phyloP scores from a whole-genome alignment of 805 yeast genomes.

The Cyberlindnera bimundalis region DNA sequence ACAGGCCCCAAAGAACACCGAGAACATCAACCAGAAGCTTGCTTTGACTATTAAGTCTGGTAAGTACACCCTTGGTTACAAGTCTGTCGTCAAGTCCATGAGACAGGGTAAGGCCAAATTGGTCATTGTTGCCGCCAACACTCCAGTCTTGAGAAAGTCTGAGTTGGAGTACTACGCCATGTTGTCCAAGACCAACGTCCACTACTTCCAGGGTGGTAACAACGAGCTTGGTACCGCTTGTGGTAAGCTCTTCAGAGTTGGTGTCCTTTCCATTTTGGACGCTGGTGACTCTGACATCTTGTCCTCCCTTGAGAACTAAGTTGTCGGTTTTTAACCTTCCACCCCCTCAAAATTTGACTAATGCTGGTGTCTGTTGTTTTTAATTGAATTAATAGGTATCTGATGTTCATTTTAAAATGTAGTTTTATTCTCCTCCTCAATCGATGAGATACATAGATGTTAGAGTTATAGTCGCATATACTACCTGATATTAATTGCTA shows the following conservation, averaged over 20 bases:
- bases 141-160: conserved; percentile 99
- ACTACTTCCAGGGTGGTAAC: conserved; percentile 99
- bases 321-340: conserved; percentile 4
- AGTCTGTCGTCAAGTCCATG: conserved; percentile 96
- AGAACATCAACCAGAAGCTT: conserved; percentile 96
- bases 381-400: conserved; percentile 5
- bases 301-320: conserved; percentile 41
- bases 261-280: conserved; percentile 92
- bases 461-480: background rate
- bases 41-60: conserved; percentile 98
- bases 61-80: conserved; percentile 99
- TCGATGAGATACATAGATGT: background rate
- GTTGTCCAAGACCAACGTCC: conserved; percentile 93
- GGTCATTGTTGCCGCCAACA: conserved; percentile 97
- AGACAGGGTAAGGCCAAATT: conserved; percentile 99
- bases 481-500: too few species aligned
- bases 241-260: conserved; percentile 99
- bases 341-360: conserved; percentile 3
- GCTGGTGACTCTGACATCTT: conserved; percentile 99
- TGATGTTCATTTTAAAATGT: conserved; percentile 6
- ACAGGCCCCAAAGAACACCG: conserved; percentile 95
- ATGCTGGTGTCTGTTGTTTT: conserved; percentile 2
- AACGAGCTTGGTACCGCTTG: conserved; percentile 99
- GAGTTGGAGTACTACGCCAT: conserved; percentile 99
- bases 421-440: too few species aligned